Evolutionary conservation across 78 protist genomes (phyloP), one percentile per base, ranked within the genome.

Genomic region (Paratrimastix pyriformis): DNA sequence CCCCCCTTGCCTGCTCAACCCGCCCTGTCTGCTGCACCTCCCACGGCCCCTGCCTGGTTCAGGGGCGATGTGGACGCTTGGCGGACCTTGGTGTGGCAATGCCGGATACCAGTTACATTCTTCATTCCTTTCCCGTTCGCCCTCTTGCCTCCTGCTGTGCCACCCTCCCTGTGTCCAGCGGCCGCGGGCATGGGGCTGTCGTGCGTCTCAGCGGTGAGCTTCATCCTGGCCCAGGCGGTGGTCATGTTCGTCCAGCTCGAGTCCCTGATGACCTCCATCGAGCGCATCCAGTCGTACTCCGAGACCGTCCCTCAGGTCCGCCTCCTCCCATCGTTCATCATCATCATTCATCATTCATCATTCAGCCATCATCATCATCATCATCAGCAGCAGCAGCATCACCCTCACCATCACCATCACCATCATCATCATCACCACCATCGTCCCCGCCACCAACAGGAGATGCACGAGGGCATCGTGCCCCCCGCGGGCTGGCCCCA

Each of bases 401-500:
- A n/a, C n/a, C n/a, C n/a, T n/a, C n/a, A n/a, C n/a, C n/a, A n/a
- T n/a, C n/a, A n/a, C n/a, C n/a, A 1, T 30, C 26, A 11, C 40
- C 11, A 7, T 6, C 40, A 2, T 2, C 13, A 7, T 5, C 15
- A 29, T 44, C 32, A 0, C 1, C 33, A 6, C 30, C 13, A 32
- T 0, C 43, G 43, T 1, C 8, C 13, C 3, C 29, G 43, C 11
- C 59, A 68, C 32, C 13, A 70, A 8, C 62, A 6, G 33, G 52
- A 70, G 68, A 26, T 21, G 64, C 42, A n/a, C 30, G 70, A 39
- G 48, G 11, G 39, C 32, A 38, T 9, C 30, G 69, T 15, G 18
- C 45, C 38, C 18, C 38, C 37, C 7, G 66, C 5, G 15, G 62
- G 33, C 33, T 84, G 88, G 88, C 88, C 88, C 18, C 1, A 6